These are phyloP conservation scores for Hortaea sp. DNA, from an alignment of 2,329 filamentous ascomycete species.

Conservation along the genomic window DNA sequence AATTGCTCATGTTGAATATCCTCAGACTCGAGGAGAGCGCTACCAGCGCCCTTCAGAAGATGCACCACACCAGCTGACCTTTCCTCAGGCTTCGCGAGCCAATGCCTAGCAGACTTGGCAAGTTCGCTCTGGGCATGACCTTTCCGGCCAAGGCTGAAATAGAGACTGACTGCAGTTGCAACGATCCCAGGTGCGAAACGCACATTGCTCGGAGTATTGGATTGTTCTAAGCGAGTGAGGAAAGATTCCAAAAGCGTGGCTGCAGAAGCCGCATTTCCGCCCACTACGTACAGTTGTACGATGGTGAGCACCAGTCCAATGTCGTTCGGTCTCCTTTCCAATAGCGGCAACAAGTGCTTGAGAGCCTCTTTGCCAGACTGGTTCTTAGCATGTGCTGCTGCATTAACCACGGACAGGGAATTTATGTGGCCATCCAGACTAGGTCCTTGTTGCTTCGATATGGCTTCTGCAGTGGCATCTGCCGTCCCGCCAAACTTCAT, in stretches of 20 bases:
- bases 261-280: constrained; percentile 62
- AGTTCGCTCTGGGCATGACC: constrained; percentile 63
- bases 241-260: constrained; percentile 67
- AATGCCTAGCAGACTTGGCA: constrained; percentile 69
- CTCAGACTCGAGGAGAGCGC: constrained; percentile 68
- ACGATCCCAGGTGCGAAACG: constrained; percentile 79
- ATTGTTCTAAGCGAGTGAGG: constrained; percentile 59
- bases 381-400: constrained; percentile 61
- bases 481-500: constrained; percentile 59
- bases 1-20: constrained; percentile 55
- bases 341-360: constrained; percentile 56
- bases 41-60: constrained; percentile 71
- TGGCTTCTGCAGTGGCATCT: constrained; percentile 41
- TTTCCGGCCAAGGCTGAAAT: constrained; percentile 64
- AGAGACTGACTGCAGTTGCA: constrained; percentile 68
- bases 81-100: constrained; percentile 54
- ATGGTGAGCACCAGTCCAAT: constrained; percentile 71
- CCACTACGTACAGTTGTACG: constrained; percentile 68
- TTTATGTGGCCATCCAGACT: constrained; percentile 33
- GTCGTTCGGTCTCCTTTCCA: constrained; percentile 67
- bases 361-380: constrained; percentile 56
- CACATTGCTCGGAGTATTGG: constrained; percentile 48
- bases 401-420: constrained; percentile 54
- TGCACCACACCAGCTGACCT: constrained; percentile 39
- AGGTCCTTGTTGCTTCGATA: constrained; percentile 38